Evolutionary conservation across 768 basidiomycete species (phyloP).

Genomic region (Trametes punicea): DNA sequence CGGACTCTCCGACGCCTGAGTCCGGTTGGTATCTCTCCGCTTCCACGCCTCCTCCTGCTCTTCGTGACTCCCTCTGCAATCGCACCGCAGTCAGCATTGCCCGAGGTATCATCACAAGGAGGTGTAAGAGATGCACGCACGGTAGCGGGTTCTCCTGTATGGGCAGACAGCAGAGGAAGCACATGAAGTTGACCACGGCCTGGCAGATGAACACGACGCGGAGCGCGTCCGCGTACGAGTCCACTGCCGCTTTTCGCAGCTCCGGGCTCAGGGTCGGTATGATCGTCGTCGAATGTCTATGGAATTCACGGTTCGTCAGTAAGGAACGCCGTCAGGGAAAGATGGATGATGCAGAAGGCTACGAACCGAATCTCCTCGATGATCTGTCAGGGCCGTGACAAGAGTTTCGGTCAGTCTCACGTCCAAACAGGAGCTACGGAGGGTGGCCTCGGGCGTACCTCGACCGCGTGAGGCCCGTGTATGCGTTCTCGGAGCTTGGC

Average conservation of each 20-base stretch:
- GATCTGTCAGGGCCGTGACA: slow-evolving; percentile 43
- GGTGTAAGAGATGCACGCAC: slow-evolving; percentile 26
- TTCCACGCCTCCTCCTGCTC: slow-evolving; percentile 58
- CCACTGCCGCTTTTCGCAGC: slow-evolving; percentile 58
- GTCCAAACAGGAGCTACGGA: neutral
- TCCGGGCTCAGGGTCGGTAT: slow-evolving; percentile 63
- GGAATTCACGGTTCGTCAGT: slow-evolving; percentile 1
- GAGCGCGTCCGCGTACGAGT: slow-evolving; percentile 77
- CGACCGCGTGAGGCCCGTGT: slow-evolving; percentile 65
- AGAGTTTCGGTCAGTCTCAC: slow-evolving; percentile 2
- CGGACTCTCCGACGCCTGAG: slow-evolving; percentile 5
- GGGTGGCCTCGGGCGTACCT: slow-evolving; percentile 46
- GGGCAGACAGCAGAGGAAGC: slow-evolving; percentile 65
- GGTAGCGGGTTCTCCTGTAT: slow-evolving; percentile 74
- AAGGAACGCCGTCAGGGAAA: neutral
- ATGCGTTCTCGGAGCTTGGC: slow-evolving; percentile 71
- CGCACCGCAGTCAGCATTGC: neutral
- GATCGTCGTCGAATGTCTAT: slow-evolving; percentile 66
- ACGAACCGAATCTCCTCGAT: slow-evolving; percentile 67
- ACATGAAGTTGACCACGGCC: slow-evolving; percentile 59
- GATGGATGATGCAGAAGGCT: neutral
- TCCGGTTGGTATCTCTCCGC: slow-evolving; percentile 29
- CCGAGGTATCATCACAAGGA: neutral
- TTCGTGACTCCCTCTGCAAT: slow-evolving; percentile 52
- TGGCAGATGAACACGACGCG: slow-evolving; percentile 83